These are phyloP conservation scores for Cladosporium sp. DNA, from an alignment of 2,329 filamentous ascomycete genomes.

Conservation along the genomic window DNA sequence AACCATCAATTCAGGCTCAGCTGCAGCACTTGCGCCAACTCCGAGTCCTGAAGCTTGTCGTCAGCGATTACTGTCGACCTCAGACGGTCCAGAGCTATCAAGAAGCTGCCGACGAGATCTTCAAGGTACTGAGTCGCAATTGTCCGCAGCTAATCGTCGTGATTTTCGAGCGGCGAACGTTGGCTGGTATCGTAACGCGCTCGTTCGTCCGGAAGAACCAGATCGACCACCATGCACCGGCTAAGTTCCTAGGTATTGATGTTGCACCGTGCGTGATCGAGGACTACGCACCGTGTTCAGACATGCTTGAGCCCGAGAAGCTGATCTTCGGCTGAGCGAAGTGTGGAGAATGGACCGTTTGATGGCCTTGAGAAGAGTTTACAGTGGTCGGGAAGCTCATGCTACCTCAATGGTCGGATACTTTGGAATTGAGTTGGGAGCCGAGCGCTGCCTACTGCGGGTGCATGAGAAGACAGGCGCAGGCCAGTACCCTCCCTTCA, in stretches of 20 bases:
- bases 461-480: background rate
- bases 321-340: background rate
- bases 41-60: background rate
- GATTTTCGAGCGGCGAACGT: background rate
- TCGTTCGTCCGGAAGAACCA: background rate
- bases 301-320: background rate
- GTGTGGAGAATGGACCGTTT: background rate
- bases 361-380: background rate
- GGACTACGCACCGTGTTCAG: background rate
- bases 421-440: background rate
- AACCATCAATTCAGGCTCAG: too few species aligned
- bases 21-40: background rate
- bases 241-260: background rate
- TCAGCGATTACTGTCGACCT: too few species aligned
- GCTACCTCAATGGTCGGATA: background rate
- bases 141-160: background rate
- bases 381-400: background rate
- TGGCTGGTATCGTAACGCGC: too few species aligned
- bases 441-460: background rate
- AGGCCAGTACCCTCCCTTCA: background rate
- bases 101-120: background rate
- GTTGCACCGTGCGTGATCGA: background rate
- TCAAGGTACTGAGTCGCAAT: background rate
- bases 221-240: background rate
- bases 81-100: background rate